Evolutionary conservation across 2,329 filamentous ascomycete genomes (phyloP).

Genomic region (Colletotrichum sp.): DNA sequence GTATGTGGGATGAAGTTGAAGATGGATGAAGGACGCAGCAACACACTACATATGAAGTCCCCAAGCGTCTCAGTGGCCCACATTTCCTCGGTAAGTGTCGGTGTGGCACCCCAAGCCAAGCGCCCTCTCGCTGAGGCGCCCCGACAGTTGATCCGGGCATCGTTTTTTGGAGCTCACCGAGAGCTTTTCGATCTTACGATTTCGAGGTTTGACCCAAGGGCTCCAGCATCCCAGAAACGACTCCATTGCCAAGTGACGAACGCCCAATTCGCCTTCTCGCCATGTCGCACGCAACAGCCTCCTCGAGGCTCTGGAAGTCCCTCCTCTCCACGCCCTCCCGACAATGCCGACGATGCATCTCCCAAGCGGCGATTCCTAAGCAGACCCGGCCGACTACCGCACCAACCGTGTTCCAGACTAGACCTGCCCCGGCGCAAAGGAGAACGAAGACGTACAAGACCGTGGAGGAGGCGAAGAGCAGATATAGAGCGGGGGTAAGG

Average conservation of each 20-base stretch:
- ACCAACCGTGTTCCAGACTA: constrained; percentile 31
- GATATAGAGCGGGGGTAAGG: constrained; percentile 60
- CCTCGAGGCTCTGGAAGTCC: constrained; percentile 38
- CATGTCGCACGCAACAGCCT: constrained; percentile 44
- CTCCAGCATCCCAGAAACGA: not conserved
- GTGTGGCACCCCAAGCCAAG: not conserved
- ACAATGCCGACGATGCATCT: constrained; percentile 49
- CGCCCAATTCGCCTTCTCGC: not conserved
- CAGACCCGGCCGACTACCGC: constrained; percentile 37
- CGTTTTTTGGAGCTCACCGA: not conserved
- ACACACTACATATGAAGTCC: not conserved
- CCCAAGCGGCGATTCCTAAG: constrained; percentile 36
- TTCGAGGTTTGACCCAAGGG: not conserved
- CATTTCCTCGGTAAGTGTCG: constrained; percentile 2
- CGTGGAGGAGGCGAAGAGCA: constrained; percentile 63
- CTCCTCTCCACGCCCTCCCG: constrained; percentile 33
- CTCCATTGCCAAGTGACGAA: not conserved
- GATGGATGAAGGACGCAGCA: not conserved
- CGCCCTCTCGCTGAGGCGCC: not conserved
- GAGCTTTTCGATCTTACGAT: constrained; percentile 15
- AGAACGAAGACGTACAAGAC: constrained; percentile 54
- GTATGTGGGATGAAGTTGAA: not conserved
- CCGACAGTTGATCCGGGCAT: constrained; percentile 11
- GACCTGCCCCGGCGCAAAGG: constrained; percentile 39
- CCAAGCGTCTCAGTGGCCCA: not conserved